Conservation (phyloP, 805 yeast genomes). For the Phaffomyces antillensis region DNA sequence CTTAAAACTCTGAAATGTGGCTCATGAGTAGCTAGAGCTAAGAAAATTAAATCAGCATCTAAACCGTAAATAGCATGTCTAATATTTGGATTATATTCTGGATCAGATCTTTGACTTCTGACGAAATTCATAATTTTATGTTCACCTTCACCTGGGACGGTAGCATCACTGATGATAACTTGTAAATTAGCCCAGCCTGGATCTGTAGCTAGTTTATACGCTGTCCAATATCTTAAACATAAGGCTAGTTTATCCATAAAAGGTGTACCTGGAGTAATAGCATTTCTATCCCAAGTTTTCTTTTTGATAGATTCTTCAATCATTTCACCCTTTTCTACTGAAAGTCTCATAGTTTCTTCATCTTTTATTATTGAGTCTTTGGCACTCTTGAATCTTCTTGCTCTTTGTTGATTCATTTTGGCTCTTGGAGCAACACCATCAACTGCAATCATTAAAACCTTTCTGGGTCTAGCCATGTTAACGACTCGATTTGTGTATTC, state of each 20-base stretch:
- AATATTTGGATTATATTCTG: conserved; percentile 66
- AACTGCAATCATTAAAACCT: conserved; percentile 88
- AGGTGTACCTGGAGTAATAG: conserved; percentile 96
- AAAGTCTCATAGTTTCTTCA: conserved; percentile 54
- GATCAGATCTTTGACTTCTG: conserved; percentile 68
- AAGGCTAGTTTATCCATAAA: conserved; percentile 86
- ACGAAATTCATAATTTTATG: conserved; percentile 94
- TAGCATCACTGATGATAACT: conserved; percentile 83
- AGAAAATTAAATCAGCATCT: conserved; percentile 93
- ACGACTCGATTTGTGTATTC: conserved; percentile 88
- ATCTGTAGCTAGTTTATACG: conserved; percentile 81
- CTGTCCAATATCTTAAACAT: conserved; percentile 79
- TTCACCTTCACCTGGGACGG: conserved; percentile 98
- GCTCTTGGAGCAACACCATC: conserved; percentile 99
- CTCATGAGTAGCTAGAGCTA: conserved; percentile 89
- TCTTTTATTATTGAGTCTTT: conserved; percentile 79
- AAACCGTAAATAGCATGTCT: conserved; percentile 94
- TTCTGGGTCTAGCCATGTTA: conserved; percentile 91
- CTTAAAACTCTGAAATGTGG: conserved; percentile 91
- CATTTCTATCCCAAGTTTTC: conserved; percentile 89
- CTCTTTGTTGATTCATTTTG: conserved; percentile 94
- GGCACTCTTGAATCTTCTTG: conserved; percentile 89
- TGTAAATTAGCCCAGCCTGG: conserved; percentile 76
- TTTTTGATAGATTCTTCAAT: conserved; percentile 74
- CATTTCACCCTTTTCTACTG: conserved; percentile 42